Evolutionary conservation across 306 rosid species (phyloP).

Genomic region (Cucurbita moschata): DNA sequence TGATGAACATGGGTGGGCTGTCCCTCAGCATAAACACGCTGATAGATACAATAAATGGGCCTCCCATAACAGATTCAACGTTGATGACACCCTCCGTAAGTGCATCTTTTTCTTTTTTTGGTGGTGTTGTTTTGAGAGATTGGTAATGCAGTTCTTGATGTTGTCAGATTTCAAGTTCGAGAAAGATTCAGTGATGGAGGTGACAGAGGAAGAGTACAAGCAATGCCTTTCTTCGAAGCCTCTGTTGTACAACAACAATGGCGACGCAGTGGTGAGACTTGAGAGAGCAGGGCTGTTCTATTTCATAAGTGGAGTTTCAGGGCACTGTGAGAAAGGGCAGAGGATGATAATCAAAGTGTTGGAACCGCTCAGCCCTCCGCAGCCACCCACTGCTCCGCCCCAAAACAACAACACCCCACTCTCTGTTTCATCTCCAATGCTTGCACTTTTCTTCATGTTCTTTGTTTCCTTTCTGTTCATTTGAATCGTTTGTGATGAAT

Average conservation of each 20-base stretch:
- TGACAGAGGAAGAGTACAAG: conserved; percentile 54
- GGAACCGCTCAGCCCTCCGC: conserved; percentile 28
- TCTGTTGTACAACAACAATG: conserved; percentile 48
- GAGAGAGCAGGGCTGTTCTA: conserved; percentile 53
- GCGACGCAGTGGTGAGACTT: conserved; percentile 25
- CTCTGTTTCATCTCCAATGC: conserved; percentile 7
- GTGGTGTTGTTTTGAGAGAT: neutral
- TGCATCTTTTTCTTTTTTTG: neutral
- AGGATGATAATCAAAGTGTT: conserved; percentile 62
- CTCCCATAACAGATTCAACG: conserved; percentile 46
- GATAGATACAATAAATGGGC: conserved; percentile 60
- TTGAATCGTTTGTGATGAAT: neutral
- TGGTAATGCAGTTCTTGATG: neutral
- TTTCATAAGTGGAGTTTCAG: conserved; percentile 72
- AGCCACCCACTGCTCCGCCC: conserved; percentile 16
- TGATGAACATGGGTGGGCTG: conserved; percentile 41
- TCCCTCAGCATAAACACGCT: conserved; percentile 29
- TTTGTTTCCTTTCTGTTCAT: conserved; percentile 6
- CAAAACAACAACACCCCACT: conserved; percentile 3
- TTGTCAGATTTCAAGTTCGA: conserved; percentile 40
- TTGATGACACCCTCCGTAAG: conserved; percentile 60
- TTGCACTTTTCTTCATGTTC: conserved; percentile 6
- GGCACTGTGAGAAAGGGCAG: conserved; percentile 64
- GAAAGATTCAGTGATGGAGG: conserved; percentile 63
- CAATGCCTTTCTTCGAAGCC: conserved; percentile 49